Evolutionary conservation across 1,139 yeast genomes (phyloP).

Genomic region (Kodamaea sp.): DNA sequence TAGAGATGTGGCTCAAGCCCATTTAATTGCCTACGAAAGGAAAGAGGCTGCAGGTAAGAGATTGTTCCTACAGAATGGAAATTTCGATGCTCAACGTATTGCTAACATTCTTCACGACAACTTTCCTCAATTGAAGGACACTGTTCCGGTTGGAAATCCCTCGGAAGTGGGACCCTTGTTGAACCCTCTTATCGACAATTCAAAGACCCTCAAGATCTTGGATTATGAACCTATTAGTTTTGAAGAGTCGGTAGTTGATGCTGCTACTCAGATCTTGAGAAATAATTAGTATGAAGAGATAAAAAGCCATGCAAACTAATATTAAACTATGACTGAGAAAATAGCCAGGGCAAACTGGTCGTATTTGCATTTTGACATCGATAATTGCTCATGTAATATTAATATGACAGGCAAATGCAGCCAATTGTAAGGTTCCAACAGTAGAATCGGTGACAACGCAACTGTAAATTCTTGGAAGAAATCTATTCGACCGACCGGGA

Average conservation of each 20-base stretch:
- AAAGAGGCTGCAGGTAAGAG: conserved; percentile 12
- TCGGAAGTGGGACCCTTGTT: conserved; percentile 10
- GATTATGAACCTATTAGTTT: conserved; percentile 5
- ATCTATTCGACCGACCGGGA: too few species aligned
- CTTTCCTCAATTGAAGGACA: conserved; percentile 26
- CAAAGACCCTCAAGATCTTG: conserved; percentile 8
- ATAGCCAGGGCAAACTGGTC: too few species aligned
- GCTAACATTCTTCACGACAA: conserved; percentile 18
- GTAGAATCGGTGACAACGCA: too few species aligned
- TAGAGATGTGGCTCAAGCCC: conserved; percentile 18
- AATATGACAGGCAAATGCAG: too few species aligned
- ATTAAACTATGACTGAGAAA: too few species aligned
- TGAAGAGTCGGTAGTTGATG: conserved; percentile 1
- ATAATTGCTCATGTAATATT: too few species aligned
- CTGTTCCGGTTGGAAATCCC: conserved; percentile 29
- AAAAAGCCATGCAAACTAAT: too few species aligned
- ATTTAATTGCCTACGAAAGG: conserved; percentile 14
- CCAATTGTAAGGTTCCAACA: too few species aligned
- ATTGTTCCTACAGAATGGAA: conserved; percentile 16
- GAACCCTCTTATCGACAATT: conserved; percentile 1
- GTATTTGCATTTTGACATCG: too few species aligned
- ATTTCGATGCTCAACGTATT: conserved; percentile 20
- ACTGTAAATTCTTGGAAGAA: too few species aligned
- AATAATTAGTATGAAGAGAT: too few species aligned
- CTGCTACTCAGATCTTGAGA: conserved; percentile 1